Base-by-base conservation (phyloP, 177 flowering plant genomes). In the Vitis hybrid region DNA sequence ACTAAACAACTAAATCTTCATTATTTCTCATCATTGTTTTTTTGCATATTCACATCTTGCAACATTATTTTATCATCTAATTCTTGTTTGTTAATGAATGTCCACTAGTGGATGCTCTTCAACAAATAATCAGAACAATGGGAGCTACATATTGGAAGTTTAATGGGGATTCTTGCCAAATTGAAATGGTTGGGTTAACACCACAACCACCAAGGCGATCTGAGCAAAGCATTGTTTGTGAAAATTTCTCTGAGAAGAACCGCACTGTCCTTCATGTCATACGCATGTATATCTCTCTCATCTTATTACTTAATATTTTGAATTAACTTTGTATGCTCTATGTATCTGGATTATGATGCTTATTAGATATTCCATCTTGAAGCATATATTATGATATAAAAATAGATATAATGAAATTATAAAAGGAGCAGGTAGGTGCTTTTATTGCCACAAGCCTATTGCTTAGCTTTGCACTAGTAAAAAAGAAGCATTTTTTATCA, bases 111-210 rank as follows among this genome's bases (percentile, higher is more conserved):
- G 81, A 78, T 52, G 83, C 75, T 51, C 78, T 86, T 11, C 64
- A 80, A 55, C 69, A 72, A 76, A 80, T 82, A 1, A 60, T 67
- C 6, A 76, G 12, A 3, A 69, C 79, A n/a, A 51, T 86, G 82
- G 88, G 88, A 4, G 72, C 83, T 32, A 75, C 55, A 18, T 51
- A 76, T 54, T 86, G 88, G 88, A 69, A 64, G 61, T 86, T 86
- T 51, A 56, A 84, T 74, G 74, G 59, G 27, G 76, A 79, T 48
- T 46, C 76, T 59, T 86, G 89, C 60, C 46, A 70, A 48, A 19
- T 84, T 64, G 75, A 81, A 64, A 52, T 58, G 60, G 75, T 79
- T 46, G 84, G 84, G 5, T 1, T 79, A 6, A 74, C 82, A 13
- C 46, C 10, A 15, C 10, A 59, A 4, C 70, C 75, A 21, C 82